Conservation (phyloP, 805 yeast genomes). For the Kodamaea kakaduensis region DNA sequence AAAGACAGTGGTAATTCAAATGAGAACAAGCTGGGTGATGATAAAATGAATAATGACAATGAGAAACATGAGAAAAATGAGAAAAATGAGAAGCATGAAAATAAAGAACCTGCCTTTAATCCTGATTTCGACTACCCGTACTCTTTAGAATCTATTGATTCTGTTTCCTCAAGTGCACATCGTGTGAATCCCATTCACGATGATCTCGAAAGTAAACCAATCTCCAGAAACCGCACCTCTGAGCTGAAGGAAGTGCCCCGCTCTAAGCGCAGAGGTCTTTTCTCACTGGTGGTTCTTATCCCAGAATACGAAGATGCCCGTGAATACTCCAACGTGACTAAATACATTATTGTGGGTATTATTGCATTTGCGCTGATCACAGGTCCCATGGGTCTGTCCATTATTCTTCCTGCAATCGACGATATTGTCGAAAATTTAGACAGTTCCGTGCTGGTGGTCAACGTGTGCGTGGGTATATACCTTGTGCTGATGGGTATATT, state of each 20-base stretch:
- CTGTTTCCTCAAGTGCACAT: conserved; percentile 3
- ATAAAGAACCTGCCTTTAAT: neutral
- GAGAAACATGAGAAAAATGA: neutral
- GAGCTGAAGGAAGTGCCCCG: conserved; percentile 25
- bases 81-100: neutral
- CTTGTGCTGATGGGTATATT: conserved; percentile 69
- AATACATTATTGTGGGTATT: conserved; percentile 53
- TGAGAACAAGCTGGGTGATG: no score
- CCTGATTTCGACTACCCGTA: neutral
- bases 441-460: conserved; percentile 59
- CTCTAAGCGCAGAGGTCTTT: conserved; percentile 53
- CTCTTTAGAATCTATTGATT: conserved; percentile 5
- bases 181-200: conserved; percentile 3
- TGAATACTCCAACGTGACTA: conserved; percentile 49
- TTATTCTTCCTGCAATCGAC: conserved; percentile 72
- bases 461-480: conserved; percentile 78
- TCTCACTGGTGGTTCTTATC: conserved; percentile 46
- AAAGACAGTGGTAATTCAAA: no score
- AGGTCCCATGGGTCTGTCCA: conserved; percentile 90
- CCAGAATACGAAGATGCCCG: conserved; percentile 77
- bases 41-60: neutral
- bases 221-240: conserved; percentile 1
- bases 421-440: conserved; percentile 51
- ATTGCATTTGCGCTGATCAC: conserved; percentile 72
- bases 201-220: conserved; percentile 2